Evolutionary conservation across 371 early-diverging fungal species (phyloP).

Genomic region (Phascolomyces articulosus): DNA sequence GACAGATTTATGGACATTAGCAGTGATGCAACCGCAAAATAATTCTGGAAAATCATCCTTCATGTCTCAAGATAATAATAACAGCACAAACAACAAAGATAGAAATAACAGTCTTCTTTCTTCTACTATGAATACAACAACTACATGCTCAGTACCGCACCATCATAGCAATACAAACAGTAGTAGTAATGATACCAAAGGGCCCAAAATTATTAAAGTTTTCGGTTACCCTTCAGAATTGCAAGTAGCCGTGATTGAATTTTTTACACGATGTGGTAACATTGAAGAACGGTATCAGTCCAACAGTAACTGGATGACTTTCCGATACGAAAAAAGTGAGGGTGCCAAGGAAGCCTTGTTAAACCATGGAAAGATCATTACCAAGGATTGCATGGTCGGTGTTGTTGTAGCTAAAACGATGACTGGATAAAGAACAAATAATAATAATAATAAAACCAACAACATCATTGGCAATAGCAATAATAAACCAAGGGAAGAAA

Average conservation of each 20-base stretch:
- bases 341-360: slow-evolving; percentile 33
- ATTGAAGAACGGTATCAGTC: slow-evolving; percentile 29
- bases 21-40: not conserved
- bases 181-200: not conserved
- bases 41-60: not conserved
- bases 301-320: slow-evolving; percentile 40
- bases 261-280: slow-evolving; percentile 33
- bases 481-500: no score
- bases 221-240: slow-evolving; percentile 39
- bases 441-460: not conserved
- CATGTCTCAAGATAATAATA: not conserved
- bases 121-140: no score
- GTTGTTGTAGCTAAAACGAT: slow-evolving; percentile 15
- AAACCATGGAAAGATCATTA: slow-evolving; percentile 32
- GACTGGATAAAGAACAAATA: slow-evolving; percentile 11
- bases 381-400: slow-evolving; percentile 18
- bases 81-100: not conserved
- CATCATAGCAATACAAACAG: no score
- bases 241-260: slow-evolving; percentile 21
- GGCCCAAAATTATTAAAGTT: slow-evolving; percentile 25
- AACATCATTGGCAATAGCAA: no score
- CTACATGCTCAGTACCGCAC: not conserved
- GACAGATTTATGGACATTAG: slow-evolving; percentile 4
- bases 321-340: slow-evolving; percentile 28
- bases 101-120: not conserved